Base-by-base conservation (phyloP, 345 rosid genomes). In the Zanthoxylum bungeanum region DNA sequence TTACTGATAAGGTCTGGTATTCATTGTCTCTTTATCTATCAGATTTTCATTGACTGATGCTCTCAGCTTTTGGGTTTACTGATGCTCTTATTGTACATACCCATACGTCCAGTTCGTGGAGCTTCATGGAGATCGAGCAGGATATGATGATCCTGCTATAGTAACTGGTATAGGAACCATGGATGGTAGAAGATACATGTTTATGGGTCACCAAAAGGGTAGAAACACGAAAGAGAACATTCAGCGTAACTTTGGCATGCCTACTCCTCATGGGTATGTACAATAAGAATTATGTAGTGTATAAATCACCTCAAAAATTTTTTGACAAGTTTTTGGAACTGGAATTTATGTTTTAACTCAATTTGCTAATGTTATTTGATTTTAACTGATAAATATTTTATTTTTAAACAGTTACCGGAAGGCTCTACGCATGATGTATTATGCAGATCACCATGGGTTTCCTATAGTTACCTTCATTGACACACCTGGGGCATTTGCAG, bases 161-260 rank as follows among this genome's bases (percentile, higher is more conserved):
- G 98, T 95, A 77, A 85, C 96, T 37, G 99, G 99, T 77, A 79
- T 95, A 73, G 99, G 99, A 84, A 88, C 87, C 61, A 88, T 95
- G 33, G 98, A 91, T 78, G 98, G 96, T 47, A 81, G 75, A 76
- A 85, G 86, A 37, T 92, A 85, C 76, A 91, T 95, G 99, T 92
- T 95, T 78, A 91, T 92, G 39, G 99, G 99, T 79, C 99, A 95
- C 70, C 99, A 95, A 77, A 95, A 95, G 85, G 99, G 99, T 77
- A 89, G 99, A 86, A 95, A 92, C 78, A 91, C 99, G 62, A 95
- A 95, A 84, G 99, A 95, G 78, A 89, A 91, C 78, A 89, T 95
- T 55, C 84, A 84, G 81, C 93, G 94, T 50, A 95, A 95, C 82
- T 95, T 95, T 83, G 99, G 99, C 68, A 95, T 92, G 99, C 99